Percentiles rank a stretch among this genome's conserved stretches.
These are phyloP conservation scores for Quillaja saponaria DNA, from an alignment of 306 rosid genomes.

Conservation along the genomic window DNA sequence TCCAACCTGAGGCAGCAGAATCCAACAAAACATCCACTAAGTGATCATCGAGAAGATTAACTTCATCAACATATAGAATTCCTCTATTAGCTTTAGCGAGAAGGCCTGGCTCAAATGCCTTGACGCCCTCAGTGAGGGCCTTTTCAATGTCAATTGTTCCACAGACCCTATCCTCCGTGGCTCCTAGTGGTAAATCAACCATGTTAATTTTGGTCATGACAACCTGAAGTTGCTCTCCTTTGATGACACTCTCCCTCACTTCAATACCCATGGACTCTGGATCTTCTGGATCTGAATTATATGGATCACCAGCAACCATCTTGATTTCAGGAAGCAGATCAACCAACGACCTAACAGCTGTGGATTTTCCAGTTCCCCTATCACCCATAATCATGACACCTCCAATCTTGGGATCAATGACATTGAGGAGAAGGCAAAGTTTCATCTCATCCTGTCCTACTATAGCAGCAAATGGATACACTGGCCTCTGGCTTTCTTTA, in stretches of 20 bases:
- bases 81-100: slow-evolving; percentile 96
- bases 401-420: slow-evolving; percentile 92
- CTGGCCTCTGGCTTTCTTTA: slow-evolving; percentile 78
- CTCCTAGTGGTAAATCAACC: slow-evolving; percentile 97
- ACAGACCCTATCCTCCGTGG: slow-evolving; percentile 93
- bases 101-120: slow-evolving; percentile 94
- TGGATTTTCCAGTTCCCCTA: slow-evolving; percentile 92
- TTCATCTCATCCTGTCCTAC: slow-evolving; percentile 99
- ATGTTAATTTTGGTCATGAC: slow-evolving; percentile 75
- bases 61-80: slow-evolving; percentile 92
- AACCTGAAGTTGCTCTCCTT: slow-evolving; percentile 68
- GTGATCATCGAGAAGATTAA: slow-evolving; percentile 93
- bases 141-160: slow-evolving; percentile 97
- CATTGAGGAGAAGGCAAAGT: slow-evolving; percentile 85
- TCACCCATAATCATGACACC: slow-evolving; percentile 99
- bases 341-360: slow-evolving; percentile 79
- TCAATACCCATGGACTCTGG: slow-evolving; percentile 90
- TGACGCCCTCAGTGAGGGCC: slow-evolving; percentile 91
- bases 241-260: slow-evolving; percentile 62
- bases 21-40: slow-evolving; percentile 89
- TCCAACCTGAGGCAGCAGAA: slow-evolving; percentile 99
- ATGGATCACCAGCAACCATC: slow-evolving; percentile 87
- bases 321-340: slow-evolving; percentile 91
- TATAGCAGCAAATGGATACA: slow-evolving; percentile 88
- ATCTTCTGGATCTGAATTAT: slow-evolving; percentile 90